phyloP scores from a whole-genome alignment of 129 eudicot species.

The Calendula officinalis region DNA sequence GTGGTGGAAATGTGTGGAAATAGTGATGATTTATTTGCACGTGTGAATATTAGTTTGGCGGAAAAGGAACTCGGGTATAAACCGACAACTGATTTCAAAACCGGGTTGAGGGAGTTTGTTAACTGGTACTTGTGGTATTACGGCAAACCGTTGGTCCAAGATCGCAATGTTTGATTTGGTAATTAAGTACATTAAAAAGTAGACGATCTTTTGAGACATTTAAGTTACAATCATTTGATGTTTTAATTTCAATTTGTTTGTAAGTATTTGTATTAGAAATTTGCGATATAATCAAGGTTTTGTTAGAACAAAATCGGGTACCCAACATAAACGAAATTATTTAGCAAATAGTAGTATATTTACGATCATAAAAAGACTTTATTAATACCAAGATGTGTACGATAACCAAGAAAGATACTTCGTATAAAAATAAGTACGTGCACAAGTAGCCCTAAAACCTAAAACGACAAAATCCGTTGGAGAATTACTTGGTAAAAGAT shows the following conservation, averaged over 20 bases:
- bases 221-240: conserved; percentile 32
- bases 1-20: conserved; percentile 47
- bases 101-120: conserved; percentile 69
- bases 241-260: conserved; percentile 29
- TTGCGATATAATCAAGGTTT: too few species aligned
- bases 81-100: conserved; percentile 66
- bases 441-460: too few species aligned
- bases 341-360: too few species aligned
- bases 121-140: conserved; percentile 67
- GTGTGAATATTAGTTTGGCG: conserved; percentile 60
- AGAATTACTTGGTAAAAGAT: too few species aligned
- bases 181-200: conserved; percentile 3
- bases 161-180: conserved; percentile 14
- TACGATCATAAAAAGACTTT: too few species aligned
- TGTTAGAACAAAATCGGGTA: too few species aligned
- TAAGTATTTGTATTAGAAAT: conserved; percentile 26
- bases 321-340: too few species aligned
- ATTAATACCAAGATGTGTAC: too few species aligned
- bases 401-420: too few species aligned
- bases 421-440: too few species aligned
- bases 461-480: too few species aligned
- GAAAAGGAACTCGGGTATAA: conserved; percentile 62
- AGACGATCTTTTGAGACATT: conserved; percentile 31
- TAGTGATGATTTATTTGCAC: conserved; percentile 50
- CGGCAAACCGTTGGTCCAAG: conserved; percentile 29